Evolutionary conservation across 164 flowering plant species (phyloP).

Genomic region (Houttuynia cordata): DNA sequence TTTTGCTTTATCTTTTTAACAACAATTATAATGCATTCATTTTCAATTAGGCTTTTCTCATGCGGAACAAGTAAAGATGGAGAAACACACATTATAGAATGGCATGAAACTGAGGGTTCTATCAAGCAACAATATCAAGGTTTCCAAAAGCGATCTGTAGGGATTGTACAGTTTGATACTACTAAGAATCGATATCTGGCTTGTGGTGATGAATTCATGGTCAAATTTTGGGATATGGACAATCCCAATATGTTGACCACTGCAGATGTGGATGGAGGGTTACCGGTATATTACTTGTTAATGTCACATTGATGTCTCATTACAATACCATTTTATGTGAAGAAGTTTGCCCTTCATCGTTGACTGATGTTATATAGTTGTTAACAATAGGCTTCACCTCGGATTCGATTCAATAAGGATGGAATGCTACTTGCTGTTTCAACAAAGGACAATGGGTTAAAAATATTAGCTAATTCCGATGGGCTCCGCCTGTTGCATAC

Average conservation of each 20-base stretch:
- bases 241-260: constrained; percentile 48
- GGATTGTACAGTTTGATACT: constrained; percentile 83
- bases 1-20: neutral
- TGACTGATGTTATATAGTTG: neutral
- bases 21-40: neutral
- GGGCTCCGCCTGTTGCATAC: constrained; percentile 53
- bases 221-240: constrained; percentile 95
- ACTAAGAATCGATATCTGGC: constrained; percentile 71
- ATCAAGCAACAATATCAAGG: constrained; percentile 74
- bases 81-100: constrained; percentile 73
- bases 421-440: constrained; percentile 78
- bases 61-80: constrained; percentile 95
- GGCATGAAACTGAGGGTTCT: constrained; percentile 97
- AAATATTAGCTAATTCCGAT: constrained; percentile 62
- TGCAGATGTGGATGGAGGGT: constrained; percentile 69
- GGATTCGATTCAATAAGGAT: constrained; percentile 81
- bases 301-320: neutral
- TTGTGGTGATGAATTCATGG: constrained; percentile 75
- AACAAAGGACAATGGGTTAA: constrained; percentile 64
- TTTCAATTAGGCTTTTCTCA: constrained; percentile 52
- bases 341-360: constrained; percentile 1
- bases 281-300: constrained; percentile 39
- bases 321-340: neutral
- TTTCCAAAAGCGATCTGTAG: constrained; percentile 59
- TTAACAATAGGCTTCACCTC: constrained; percentile 56